Percentiles rank a stretch among this genome's conserved stretches.
phyloP scores from a whole-genome alignment of 352 stramenopile species.

The Phytopythium ostracodes region DNA sequence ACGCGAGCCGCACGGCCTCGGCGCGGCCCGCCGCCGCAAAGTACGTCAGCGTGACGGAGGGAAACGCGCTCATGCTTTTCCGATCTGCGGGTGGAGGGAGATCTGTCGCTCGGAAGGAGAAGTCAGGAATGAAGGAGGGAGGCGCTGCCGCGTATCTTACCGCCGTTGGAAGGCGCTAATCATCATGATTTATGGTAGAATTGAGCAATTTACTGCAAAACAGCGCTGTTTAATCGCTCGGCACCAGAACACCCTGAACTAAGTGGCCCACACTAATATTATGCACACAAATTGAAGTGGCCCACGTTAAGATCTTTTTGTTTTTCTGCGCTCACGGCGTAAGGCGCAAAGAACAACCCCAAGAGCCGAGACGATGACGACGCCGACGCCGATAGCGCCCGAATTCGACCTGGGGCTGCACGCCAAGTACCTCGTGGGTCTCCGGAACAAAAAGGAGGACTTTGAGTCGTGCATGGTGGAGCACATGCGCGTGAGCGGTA shows the following conservation, averaged over 20 bases:
- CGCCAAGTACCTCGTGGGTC: constrained; percentile 68
- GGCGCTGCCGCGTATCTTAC: too few species aligned
- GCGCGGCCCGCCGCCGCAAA: constrained; percentile 33
- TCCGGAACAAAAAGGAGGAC: constrained; percentile 87
- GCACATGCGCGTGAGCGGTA: constrained; percentile 96
- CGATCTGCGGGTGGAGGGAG: constrained; percentile 1
- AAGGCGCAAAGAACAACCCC: too few species aligned
- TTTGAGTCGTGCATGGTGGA: constrained; percentile 94
- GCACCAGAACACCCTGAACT: too few species aligned
- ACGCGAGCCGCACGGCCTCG: constrained; percentile 44
- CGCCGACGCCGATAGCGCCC: constrained; percentile 22
- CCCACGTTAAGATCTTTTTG: background rate
- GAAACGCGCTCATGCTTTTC: constrained; percentile 23
- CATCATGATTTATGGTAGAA: too few species aligned
- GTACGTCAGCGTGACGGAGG: constrained; percentile 56
- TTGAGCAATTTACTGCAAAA: too few species aligned
- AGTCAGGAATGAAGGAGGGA: background rate
- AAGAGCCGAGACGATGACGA: constrained; percentile 1
- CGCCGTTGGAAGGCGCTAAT: background rate
- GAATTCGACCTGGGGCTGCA: constrained; percentile 67
- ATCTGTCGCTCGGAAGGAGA: background rate
- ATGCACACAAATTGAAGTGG: background rate
- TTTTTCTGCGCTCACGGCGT: background rate
- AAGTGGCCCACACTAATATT: too few species aligned
- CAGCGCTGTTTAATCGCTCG: background rate